Evolutionary conservation across 495 filamentous ascomycete species (phyloP).

Genomic region (Tuber brumale): DNA sequence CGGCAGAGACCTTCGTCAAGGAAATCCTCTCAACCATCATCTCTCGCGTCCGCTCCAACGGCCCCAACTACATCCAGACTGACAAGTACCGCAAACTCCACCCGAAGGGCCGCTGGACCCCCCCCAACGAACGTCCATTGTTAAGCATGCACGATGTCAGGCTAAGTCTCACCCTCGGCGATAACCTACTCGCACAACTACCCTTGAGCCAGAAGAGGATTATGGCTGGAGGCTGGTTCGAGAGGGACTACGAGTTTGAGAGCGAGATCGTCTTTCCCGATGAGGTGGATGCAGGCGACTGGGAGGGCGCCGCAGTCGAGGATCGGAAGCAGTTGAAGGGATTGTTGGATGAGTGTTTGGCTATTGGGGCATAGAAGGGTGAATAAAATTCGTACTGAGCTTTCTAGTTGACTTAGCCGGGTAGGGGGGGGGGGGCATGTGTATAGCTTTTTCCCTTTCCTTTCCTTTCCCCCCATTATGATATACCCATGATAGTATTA

Average conservation of each 20-base stretch:
- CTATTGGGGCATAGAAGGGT: conserved; percentile 22
- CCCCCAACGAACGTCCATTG: conserved; percentile 58
- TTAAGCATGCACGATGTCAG: conserved; percentile 74
- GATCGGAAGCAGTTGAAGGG: conserved; percentile 60
- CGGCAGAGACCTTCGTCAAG: conserved; percentile 87
- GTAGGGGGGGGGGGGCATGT: neutral
- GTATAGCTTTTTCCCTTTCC: neutral
- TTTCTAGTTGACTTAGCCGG: neutral
- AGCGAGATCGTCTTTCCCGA: conserved; percentile 50
- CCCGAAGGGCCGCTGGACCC: conserved; percentile 56
- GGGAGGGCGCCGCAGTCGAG: conserved; percentile 62
- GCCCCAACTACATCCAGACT: conserved; percentile 71
- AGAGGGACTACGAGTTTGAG: conserved; percentile 53
- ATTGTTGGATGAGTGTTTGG: conserved; percentile 56
- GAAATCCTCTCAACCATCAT: conserved; percentile 74
- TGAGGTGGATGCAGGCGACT: conserved; percentile 58
- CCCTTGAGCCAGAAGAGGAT: conserved; percentile 65
- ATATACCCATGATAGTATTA: neutral
- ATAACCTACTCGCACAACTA: conserved; percentile 68
- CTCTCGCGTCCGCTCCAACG: conserved; percentile 70
- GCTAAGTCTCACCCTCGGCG: conserved; percentile 65
- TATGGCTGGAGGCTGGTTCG: conserved; percentile 59
- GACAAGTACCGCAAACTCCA: conserved; percentile 65
- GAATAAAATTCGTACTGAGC: neutral
- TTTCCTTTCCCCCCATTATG: neutral